A percentile compares a stretch with the other conserved stretches of the same genome.
These are phyloP conservation scores for Phialocephala subalpina DNA, from an alignment of 2,329 filamentous ascomycete species.

Conservation along the genomic window DNA sequence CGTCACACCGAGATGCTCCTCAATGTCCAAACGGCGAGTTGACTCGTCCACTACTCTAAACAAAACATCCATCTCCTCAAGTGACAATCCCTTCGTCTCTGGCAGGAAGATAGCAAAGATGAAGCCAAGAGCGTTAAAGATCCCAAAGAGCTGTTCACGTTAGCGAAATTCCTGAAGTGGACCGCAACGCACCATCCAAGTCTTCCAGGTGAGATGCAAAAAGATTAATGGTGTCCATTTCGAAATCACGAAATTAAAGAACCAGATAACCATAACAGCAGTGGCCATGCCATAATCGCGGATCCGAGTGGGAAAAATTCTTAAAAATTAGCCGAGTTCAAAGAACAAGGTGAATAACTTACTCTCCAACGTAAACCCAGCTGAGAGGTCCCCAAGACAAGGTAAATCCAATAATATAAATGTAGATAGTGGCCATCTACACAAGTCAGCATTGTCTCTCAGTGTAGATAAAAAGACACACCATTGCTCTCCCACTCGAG, in stretches of 20 bases:
- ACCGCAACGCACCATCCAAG: slow-evolving; percentile 37
- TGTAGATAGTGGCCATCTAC: slow-evolving; percentile 32
- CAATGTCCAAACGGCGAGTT: slow-evolving; percentile 28
- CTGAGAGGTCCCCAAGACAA: slow-evolving; percentile 59
- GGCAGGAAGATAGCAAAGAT: slow-evolving; percentile 55
- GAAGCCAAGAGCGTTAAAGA: neutral
- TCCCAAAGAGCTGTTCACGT: slow-evolving; percentile 14
- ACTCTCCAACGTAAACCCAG: slow-evolving; percentile 53
- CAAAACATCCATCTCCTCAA: slow-evolving; percentile 61
- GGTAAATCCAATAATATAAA: slow-evolving; percentile 49
- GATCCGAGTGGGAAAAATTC: slow-evolving; percentile 50
- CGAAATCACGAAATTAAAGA: slow-evolving; percentile 59
- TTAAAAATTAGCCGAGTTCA: neutral
- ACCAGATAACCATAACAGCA: slow-evolving; percentile 20
- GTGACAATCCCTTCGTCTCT: slow-evolving; percentile 72
- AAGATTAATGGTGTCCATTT: slow-evolving; percentile 60
- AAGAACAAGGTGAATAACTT: neutral
- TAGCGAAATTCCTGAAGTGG: neutral
- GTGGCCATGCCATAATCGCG: slow-evolving; percentile 20
- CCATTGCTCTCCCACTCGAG: slow-evolving; percentile 65
- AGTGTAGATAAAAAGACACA: slow-evolving; percentile 6
- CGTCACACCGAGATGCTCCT: slow-evolving; percentile 20
- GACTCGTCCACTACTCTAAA: slow-evolving; percentile 29
- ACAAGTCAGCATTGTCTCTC: neutral
- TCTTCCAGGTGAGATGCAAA: slow-evolving; percentile 52